These are phyloP conservation scores for Botrytis pseudocinerea DNA, from an alignment of 2,329 filamentous ascomycete genomes.

Conservation along the genomic window DNA sequence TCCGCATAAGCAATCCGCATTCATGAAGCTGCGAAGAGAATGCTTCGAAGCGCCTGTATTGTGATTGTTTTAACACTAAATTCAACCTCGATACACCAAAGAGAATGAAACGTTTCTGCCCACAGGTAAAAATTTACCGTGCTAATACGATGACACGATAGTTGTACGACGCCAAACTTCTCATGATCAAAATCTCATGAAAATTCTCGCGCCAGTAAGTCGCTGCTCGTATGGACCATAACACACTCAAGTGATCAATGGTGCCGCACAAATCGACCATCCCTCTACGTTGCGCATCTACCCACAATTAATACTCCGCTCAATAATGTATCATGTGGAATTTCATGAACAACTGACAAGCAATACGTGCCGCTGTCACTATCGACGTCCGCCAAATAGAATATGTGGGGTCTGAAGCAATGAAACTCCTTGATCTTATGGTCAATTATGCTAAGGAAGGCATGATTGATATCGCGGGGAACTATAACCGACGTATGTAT, in stretches of 20 bases:
- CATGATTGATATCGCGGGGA: background rate
- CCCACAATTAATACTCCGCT: background rate
- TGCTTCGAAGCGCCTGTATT: constrained; percentile 70
- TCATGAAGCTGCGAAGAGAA: constrained; percentile 78
- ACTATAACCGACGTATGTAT: background rate
- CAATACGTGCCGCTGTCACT: background rate
- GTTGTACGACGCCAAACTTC: background rate
- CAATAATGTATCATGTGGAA: background rate
- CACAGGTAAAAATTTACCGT: background rate
- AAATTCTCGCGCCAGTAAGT: background rate
- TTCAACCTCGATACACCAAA: background rate
- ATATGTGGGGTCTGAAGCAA: background rate
- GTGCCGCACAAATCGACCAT: no score
- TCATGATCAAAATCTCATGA: background rate
- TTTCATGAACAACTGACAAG: background rate
- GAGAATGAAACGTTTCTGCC: background rate
- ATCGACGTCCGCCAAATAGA: background rate
- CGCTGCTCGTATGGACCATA: constrained; percentile 2
- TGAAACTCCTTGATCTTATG: background rate
- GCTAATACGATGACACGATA: background rate
- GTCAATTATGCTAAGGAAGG: background rate
- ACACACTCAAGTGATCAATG: background rate
- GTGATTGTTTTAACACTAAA: constrained; percentile 26
- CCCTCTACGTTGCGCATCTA: background rate
- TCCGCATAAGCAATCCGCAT: constrained; percentile 88